Evolutionary conservation across 2,329 filamentous ascomycete genomes (phyloP).

Genomic region (Byssothecium circinans): DNA sequence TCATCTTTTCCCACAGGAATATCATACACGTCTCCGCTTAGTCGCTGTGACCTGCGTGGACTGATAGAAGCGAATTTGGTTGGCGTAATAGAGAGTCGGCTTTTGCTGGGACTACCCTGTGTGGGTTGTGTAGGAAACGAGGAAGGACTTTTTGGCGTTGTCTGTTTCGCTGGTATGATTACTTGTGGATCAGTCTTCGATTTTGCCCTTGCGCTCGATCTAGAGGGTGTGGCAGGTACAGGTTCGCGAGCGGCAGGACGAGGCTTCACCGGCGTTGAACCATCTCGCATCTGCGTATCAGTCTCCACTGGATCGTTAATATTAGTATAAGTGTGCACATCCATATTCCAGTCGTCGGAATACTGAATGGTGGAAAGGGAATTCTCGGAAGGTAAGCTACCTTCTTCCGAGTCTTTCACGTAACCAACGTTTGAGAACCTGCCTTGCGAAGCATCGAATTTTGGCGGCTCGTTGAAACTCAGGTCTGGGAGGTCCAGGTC

Average conservation of each 20-base stretch:
- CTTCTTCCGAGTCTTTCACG: constrained; percentile 39
- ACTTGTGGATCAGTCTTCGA: constrained; percentile 6
- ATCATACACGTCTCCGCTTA: constrained; percentile 15
- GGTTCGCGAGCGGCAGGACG: constrained; percentile 3
- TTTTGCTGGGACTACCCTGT: constrained; percentile 13
- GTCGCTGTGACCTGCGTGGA: constrained; percentile 17
- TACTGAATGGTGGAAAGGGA: constrained; percentile 29
- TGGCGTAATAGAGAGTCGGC: constrained; percentile 7
- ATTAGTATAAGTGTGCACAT: constrained; percentile 6
- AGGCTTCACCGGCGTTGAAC: constrained; percentile 3
- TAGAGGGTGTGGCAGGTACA: constrained; percentile 7
- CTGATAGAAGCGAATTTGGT: constrained; percentile 6
- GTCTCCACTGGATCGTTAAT: constrained; percentile 15
- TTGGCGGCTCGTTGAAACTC: constrained; percentile 27
- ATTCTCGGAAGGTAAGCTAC: constrained; percentile 29
- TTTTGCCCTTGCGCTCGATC: constrained; percentile 1
- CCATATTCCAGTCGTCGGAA: constrained; percentile 22
- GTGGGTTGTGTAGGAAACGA: not conserved
- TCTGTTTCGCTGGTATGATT: constrained; percentile 2
- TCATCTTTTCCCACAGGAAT: constrained; percentile 5
- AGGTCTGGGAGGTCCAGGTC: constrained; percentile 17
- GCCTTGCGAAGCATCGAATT: constrained; percentile 23
- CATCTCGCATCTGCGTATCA: not conserved
- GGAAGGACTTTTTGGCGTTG: constrained; percentile 5
- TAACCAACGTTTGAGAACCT: constrained; percentile 26